Conservation (phyloP, 225 moss, liverwort and hornwort genomes). For the Marchantia polymorpha region DNA sequence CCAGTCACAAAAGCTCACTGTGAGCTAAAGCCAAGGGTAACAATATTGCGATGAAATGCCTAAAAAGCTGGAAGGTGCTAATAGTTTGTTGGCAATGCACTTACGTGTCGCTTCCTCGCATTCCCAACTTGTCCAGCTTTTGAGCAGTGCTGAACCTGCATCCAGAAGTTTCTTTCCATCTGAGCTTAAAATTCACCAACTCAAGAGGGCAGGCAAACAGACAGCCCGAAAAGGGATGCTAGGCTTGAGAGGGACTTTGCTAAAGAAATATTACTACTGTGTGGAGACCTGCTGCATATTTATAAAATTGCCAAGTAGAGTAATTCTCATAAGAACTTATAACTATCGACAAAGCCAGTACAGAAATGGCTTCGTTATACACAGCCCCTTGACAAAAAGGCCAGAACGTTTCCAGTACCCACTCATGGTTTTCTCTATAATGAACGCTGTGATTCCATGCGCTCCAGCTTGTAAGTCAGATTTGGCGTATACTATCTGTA, state of each 20-base stretch:
- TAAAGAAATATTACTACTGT: too few species aligned
- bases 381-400: not conserved
- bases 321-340: not conserved
- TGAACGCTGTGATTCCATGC: constrained; percentile 91
- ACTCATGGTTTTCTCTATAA: constrained; percentile 92
- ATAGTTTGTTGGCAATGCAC: constrained; percentile 26
- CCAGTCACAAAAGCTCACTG: too few species aligned
- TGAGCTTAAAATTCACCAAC: not conserved
- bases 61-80: too few species aligned
- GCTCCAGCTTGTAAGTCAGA: constrained; percentile 78
- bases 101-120: constrained; percentile 99
- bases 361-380: too few species aligned
- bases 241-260: not conserved
- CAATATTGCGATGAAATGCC: too few species aligned
- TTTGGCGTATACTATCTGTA: constrained; percentile 94
- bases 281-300: too few species aligned
- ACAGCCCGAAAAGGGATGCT: not conserved
- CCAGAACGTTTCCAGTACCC: constrained; percentile 52
- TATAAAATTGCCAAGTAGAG: too few species aligned
- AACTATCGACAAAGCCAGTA: not conserved
- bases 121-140: constrained; percentile 97
- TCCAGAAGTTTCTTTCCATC: not conserved
- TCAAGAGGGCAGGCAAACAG: not conserved
- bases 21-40: too few species aligned
- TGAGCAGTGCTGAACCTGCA: constrained; percentile 96